Percentiles rank a stretch among this genome's conserved stretches.
Evolutionary conservation across 1,139 yeast genomes (phyloP).

Genomic region (Nakaseomyces glabratus): DNA sequence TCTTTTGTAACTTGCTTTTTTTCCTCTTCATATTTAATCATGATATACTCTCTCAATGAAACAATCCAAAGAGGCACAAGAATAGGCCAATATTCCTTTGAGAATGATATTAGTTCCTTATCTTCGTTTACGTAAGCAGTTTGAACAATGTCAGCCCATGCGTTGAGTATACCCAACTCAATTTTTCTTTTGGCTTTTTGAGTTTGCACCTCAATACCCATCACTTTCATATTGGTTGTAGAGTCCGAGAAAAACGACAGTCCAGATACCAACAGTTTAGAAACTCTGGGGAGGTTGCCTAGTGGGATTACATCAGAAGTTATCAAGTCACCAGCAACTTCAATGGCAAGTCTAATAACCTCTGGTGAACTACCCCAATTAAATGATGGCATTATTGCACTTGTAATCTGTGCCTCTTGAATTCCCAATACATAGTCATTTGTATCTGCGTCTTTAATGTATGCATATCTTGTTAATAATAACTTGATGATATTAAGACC

Average conservation of each 20-base stretch:
- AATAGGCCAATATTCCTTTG: slow-evolving; percentile 50
- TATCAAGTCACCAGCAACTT: slow-evolving; percentile 70
- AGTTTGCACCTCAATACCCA: slow-evolving; percentile 35
- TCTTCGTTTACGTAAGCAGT: slow-evolving; percentile 35
- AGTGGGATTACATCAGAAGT: slow-evolving; percentile 46
- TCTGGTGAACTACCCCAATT: slow-evolving; percentile 61
- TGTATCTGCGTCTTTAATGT: slow-evolving; percentile 61
- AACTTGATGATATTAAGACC: slow-evolving; percentile 66
- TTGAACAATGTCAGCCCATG: slow-evolving; percentile 80
- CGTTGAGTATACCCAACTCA: slow-evolving; percentile 62
- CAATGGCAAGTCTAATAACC: slow-evolving; percentile 69
- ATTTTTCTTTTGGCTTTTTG: slow-evolving; percentile 51
- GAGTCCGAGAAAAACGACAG: slow-evolving; percentile 44
- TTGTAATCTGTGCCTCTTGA: slow-evolving; percentile 88
- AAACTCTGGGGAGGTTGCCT: slow-evolving; percentile 47
- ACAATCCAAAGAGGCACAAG: slow-evolving; percentile 75
- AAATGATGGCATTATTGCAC: slow-evolving; percentile 89
- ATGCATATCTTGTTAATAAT: slow-evolving; percentile 39
- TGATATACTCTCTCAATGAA: slow-evolving; percentile 64
- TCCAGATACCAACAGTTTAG: slow-evolving; percentile 57
- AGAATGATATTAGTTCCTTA: slow-evolving; percentile 35
- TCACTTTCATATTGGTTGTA: slow-evolving; percentile 30
- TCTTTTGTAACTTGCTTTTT: background rate
- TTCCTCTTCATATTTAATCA: slow-evolving; percentile 42
- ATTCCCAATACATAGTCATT: slow-evolving; percentile 72